These are phyloP conservation scores for Trichoderma guizhouense DNA, from an alignment of 2,329 filamentous ascomycete species.

Conservation along the genomic window DNA sequence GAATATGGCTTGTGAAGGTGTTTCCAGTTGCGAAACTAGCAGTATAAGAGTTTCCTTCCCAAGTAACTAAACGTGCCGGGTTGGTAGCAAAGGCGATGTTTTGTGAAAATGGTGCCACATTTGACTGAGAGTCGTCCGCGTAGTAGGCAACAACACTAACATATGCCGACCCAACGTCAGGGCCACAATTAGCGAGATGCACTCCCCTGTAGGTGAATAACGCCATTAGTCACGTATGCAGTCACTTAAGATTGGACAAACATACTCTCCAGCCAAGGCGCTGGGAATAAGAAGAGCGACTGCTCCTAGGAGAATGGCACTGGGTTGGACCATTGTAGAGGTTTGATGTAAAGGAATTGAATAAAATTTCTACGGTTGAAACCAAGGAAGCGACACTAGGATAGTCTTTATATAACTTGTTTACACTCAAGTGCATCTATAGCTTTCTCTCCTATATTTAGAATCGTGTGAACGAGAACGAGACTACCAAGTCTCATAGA, in stretches of 20 bases:
- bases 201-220: neutral
- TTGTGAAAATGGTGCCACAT: neutral
- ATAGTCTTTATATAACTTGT: neutral
- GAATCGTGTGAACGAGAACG: neutral
- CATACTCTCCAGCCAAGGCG: neutral
- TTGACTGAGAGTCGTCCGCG: neutral
- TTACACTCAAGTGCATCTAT: neutral
- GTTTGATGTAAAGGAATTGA: neutral
- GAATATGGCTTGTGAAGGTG: neutral
- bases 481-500: neutral
- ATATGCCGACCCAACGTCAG: neutral
- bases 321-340: neutral
- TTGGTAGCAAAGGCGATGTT: neutral
- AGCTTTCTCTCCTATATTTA: neutral
- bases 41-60: neutral
- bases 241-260: neutral
- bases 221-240: neutral
- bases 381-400: neutral
- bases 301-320: neutral
- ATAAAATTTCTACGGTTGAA: neutral
- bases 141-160: slow-evolving; percentile 2
- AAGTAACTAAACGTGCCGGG: neutral
- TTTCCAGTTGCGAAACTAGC: neutral
- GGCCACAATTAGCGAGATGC: slow-evolving; percentile 3
- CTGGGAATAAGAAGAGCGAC: neutral